Evolutionary conservation across 768 basidiomycete genomes (phyloP).

Genomic region (Macrocybe gigantea): DNA sequence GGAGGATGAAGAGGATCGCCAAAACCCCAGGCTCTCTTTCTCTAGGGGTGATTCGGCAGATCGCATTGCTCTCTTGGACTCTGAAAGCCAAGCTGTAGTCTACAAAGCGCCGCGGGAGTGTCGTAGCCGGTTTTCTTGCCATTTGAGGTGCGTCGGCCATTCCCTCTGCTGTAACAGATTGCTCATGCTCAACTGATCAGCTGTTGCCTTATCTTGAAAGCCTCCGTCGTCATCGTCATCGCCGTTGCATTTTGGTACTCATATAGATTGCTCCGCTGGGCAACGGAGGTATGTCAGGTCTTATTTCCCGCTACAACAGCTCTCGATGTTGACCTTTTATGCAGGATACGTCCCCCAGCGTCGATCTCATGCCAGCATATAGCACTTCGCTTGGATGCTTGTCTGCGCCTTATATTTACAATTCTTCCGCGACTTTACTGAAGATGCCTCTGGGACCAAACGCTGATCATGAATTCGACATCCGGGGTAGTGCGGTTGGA

Average conservation of each 20-base stretch:
- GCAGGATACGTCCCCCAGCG: slow-evolving; percentile 43
- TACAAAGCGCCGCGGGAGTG: slow-evolving; percentile 24
- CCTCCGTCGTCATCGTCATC: slow-evolving; percentile 41
- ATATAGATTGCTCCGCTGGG: slow-evolving; percentile 42
- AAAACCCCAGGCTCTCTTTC: slow-evolving; percentile 13
- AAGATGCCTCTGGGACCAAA: slow-evolving; percentile 30
- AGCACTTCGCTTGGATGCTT: slow-evolving; percentile 47
- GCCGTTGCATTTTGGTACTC: slow-evolving; percentile 35
- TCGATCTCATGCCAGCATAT: slow-evolving; percentile 53
- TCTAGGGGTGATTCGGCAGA: slow-evolving; percentile 22
- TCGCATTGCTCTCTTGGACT: slow-evolving; percentile 25
- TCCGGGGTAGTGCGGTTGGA: slow-evolving; percentile 43
- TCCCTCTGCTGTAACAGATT: neutral
- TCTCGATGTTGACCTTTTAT: neutral
- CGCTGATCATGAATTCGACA: slow-evolving; percentile 39
- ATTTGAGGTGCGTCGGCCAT: slow-evolving; percentile 4
- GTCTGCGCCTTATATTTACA: slow-evolving; percentile 38
- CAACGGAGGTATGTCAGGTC: slow-evolving; percentile 31
- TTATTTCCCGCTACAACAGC: neutral
- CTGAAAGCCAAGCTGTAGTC: slow-evolving; percentile 19
- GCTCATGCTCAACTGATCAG: slow-evolving; percentile 18
- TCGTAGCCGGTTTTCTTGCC: slow-evolving; percentile 48
- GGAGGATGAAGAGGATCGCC: slow-evolving; percentile 34
- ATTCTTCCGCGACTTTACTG: slow-evolving; percentile 29
- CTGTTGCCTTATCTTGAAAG: slow-evolving; percentile 49